Evolutionary conservation across 1,139 yeast genomes (phyloP).

Genomic region (Eremothecium cymbalariae): DNA sequence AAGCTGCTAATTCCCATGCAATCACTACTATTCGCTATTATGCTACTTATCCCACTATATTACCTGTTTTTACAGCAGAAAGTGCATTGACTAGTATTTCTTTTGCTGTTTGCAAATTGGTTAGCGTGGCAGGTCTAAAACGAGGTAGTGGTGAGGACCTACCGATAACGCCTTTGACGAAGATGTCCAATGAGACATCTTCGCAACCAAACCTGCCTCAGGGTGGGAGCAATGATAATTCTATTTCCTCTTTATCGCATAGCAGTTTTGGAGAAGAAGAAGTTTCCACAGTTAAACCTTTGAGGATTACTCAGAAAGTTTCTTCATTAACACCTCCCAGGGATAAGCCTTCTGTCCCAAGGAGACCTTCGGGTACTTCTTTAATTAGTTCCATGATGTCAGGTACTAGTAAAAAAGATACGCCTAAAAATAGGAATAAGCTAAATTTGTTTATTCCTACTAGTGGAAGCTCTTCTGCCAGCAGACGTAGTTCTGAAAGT

Average conservation of each 20-base stretch:
- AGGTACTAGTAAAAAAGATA: constrained; percentile 5
- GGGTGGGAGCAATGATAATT: neutral
- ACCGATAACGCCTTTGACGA: neutral
- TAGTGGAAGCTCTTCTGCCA: too few species aligned
- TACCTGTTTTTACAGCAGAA: constrained; percentile 69
- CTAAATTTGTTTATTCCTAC: constrained; percentile 3
- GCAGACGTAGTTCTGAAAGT: too few species aligned
- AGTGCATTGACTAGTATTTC: constrained; percentile 72
- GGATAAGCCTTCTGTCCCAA: constrained; percentile 12
- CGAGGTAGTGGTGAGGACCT: constrained; percentile 1
- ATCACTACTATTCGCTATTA: constrained; percentile 75
- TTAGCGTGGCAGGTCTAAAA: constrained; percentile 47
- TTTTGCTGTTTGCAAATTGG: constrained; percentile 64
- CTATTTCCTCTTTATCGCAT: neutral
- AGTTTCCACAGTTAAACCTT: constrained; percentile 33
- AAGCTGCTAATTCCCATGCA: constrained; percentile 67
- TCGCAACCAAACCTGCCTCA: neutral
- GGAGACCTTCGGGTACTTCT: constrained; percentile 29
- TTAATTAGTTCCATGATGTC: constrained; percentile 24
- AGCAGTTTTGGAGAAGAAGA: constrained; percentile 9
- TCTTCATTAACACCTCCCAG: constrained; percentile 14
- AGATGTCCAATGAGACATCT: neutral
- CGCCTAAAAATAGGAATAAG: constrained; percentile 1
- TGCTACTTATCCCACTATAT: constrained; percentile 51
- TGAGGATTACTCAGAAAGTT: constrained; percentile 31